Conservation (phyloP, 106 monocot species). For the Acorus gramineus region DNA sequence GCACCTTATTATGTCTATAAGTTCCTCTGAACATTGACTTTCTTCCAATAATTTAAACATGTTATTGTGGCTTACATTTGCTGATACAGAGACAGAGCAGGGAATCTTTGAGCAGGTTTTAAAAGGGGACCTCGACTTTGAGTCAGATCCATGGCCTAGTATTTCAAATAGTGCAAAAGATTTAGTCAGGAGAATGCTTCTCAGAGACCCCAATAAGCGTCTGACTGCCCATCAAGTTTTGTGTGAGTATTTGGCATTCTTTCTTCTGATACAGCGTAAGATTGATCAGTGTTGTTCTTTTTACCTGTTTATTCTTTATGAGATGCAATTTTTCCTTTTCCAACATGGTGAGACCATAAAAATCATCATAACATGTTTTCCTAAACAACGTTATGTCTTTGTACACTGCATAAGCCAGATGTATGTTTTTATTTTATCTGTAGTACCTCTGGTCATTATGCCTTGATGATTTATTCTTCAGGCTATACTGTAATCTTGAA, state of each 20-base stretch:
- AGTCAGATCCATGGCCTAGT: constrained; percentile 69
- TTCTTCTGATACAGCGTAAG: background rate
- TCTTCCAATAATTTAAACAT: background rate
- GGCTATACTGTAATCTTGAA: too few species aligned
- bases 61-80: background rate
- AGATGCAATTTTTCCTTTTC: too few species aligned
- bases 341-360: too few species aligned
- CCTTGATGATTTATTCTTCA: too few species aligned
- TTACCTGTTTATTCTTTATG: too few species aligned
- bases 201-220: constrained; percentile 57
- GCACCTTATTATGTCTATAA: background rate
- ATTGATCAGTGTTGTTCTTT: too few species aligned
- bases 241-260: constrained; percentile 25
- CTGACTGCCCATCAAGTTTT: constrained; percentile 62
- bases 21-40: background rate
- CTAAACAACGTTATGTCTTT: too few species aligned
- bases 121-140: constrained; percentile 54
- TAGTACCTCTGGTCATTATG: too few species aligned
- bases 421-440: too few species aligned
- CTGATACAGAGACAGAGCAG: constrained; percentile 44
- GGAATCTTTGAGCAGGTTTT: constrained; percentile 71
- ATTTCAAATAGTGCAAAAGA: constrained; percentile 68
- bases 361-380: too few species aligned
- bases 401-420: too few species aligned
- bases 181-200: constrained; percentile 58